Conservation (phyloP, 2,329 filamentous ascomycete genomes). For the Sclerotinia trifoliorum region DNA sequence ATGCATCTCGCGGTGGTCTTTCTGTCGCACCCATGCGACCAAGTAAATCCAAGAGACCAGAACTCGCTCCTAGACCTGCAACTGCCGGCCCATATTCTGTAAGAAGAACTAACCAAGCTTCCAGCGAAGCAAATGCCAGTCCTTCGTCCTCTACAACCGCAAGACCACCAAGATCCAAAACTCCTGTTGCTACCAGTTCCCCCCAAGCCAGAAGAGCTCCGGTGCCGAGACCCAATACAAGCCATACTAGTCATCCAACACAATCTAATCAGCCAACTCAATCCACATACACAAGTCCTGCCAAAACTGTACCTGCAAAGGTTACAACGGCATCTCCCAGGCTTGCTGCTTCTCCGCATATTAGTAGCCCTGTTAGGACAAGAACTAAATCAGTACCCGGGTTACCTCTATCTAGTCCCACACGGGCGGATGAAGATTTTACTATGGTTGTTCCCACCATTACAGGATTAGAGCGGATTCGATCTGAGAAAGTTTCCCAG, state of each 20-base stretch:
- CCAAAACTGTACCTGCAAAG: slow-evolving; percentile 39
- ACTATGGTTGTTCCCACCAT: slow-evolving; percentile 53
- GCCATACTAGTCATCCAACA: slow-evolving; percentile 39
- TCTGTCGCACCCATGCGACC: slow-evolving; percentile 64
- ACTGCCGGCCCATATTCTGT: slow-evolving; percentile 66
- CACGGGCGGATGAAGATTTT: slow-evolving; percentile 52
- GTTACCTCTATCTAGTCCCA: slow-evolving; percentile 42
- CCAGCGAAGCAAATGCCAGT: slow-evolving; percentile 37
- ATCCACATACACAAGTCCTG: slow-evolving; percentile 45
- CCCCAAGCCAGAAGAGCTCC: slow-evolving; percentile 38
- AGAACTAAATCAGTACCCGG: slow-evolving; percentile 28
- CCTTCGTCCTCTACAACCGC: slow-evolving; percentile 39
- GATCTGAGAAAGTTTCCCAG: slow-evolving; percentile 38
- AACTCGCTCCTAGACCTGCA: slow-evolving; percentile 56
- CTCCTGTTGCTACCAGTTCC: slow-evolving; percentile 49
- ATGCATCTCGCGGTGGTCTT: slow-evolving; percentile 52
- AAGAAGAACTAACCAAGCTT: slow-evolving; percentile 43
- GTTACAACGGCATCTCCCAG: slow-evolving; percentile 25
- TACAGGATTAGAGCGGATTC: slow-evolving; percentile 41
- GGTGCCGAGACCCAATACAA: slow-evolving; percentile 39
- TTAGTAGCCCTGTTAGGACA: slow-evolving; percentile 29
- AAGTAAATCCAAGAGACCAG: slow-evolving; percentile 52
- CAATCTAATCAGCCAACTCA: slow-evolving; percentile 38
- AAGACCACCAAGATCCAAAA: slow-evolving; percentile 47
- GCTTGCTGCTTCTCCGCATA: slow-evolving; percentile 28